Evolutionary conservation across 768 basidiomycete genomes (phyloP), one percentile per base, ranked within the genome.

Genomic region (Trametes cingulata): DNA sequence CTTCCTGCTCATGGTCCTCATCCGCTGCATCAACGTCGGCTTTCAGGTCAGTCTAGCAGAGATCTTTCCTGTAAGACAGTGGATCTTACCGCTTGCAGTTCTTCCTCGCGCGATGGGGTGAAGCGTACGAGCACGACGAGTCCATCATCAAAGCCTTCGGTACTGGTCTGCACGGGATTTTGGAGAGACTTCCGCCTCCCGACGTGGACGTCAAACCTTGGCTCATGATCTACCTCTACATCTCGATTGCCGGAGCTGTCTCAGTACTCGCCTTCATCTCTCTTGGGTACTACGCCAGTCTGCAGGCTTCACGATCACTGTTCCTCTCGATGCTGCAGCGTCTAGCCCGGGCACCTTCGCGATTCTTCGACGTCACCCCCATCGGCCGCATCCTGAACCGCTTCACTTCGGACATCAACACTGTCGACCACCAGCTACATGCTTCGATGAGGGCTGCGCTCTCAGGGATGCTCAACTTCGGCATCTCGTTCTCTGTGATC

Each of bases 341-440:
- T 25, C 74, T 90, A 9, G 80, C 84, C 7, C 76, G 83, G 40
- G 87, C 88, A 0, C 87, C 87, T 2, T 76, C 82, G 22, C 82
- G 86, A 1, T 88, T 89, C 71, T 90, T 88, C 72, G 89, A 90
- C 66, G 76, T 81, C 39, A 90, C 87, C 3, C 89, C 89, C 1
- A 84, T 88, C 39, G 91, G 91, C 10, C 77, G 89, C 8, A 88
- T 93, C 64, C 78, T 90, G 39, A 92, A 93, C 67, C 82, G 93
- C 17, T 90, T 93, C 68, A 88, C 87, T 12, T 49, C 68, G 13
- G 90, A 93, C 65, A 86, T 93, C 67, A 85, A 85, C 52, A 86
- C 85, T 6, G 84, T 92, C 42, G 91, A 93, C 68, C 78, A 81
- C 6, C 78, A 82, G 0, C 75, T 90, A 1, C 82, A 85, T 64